Evolutionary conservation across 441 rosid species (phyloP).

Genomic region (Macaranga tanarius): DNA sequence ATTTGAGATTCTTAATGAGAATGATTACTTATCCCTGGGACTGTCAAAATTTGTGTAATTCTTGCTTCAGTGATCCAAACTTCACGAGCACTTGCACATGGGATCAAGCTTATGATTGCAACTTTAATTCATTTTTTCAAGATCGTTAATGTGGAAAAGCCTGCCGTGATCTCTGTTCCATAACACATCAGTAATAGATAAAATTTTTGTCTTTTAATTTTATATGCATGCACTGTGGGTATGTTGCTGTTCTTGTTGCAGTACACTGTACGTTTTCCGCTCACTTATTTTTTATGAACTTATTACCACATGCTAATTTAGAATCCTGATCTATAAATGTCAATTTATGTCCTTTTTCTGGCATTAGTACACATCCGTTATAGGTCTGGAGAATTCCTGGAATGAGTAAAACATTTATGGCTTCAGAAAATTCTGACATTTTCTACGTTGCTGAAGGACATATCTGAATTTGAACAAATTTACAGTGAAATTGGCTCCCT

Average conservation of each 20-base stretch:
- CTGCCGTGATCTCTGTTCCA: neutral
- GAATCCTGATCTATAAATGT: neutral
- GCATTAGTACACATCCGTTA: neutral
- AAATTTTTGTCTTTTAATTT: neutral
- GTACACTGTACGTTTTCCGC: neutral
- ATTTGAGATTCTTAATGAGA: neutral
- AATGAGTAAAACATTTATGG: no score
- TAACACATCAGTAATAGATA: neutral
- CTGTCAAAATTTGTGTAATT: neutral
- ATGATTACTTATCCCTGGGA: neutral
- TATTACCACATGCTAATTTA: no score
- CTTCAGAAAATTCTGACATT: no score
- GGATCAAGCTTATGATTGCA: conserved; percentile 2
- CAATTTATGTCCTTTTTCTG: neutral
- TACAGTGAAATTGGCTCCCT: neutral
- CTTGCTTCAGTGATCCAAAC: neutral
- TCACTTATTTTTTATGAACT: neutral
- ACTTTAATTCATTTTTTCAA: neutral
- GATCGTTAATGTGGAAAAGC: neutral
- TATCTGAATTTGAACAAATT: neutral
- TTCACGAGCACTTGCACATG: neutral
- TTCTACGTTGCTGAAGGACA: no score
- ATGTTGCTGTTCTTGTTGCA: no score
- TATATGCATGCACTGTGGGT: neutral
- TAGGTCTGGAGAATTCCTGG: neutral